These are phyloP conservation scores for Teunomyces lycoperdinae DNA, from an alignment of 805 yeast species.

Conservation along the genomic window DNA sequence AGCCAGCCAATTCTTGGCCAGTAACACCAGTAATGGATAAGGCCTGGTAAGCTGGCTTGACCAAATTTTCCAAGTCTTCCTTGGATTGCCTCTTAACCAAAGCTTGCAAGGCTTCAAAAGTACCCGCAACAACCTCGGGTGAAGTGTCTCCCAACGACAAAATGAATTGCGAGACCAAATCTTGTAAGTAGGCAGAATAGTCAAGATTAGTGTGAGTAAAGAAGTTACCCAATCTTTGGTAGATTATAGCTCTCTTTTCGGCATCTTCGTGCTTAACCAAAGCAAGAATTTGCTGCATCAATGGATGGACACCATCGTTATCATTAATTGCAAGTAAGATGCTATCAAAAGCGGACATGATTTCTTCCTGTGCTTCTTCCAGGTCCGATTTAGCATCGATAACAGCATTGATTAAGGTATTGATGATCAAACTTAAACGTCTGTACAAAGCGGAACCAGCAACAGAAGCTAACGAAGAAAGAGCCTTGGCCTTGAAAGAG, in stretches of 20 bases:
- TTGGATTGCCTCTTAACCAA: constrained; percentile 72
- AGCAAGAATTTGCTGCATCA: constrained; percentile 75
- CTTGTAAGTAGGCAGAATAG: constrained; percentile 68
- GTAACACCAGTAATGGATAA: constrained; percentile 60
- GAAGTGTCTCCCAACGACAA: constrained; percentile 70
- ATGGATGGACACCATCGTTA: constrained; percentile 78
- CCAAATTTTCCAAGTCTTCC: constrained; percentile 71
- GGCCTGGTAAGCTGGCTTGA: constrained; percentile 77
- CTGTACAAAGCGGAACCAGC: constrained; percentile 81
- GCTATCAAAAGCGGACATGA: constrained; percentile 58
- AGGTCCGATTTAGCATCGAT: constrained; percentile 36
- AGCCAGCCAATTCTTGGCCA: constrained; percentile 70
- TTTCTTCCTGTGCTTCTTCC: constrained; percentile 38
- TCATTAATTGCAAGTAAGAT: constrained; percentile 72
- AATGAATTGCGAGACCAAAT: constrained; percentile 70
- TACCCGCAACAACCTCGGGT: constrained; percentile 57
- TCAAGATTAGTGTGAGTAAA: constrained; percentile 66
- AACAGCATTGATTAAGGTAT: constrained; percentile 64
- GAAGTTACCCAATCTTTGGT: constrained; percentile 66
- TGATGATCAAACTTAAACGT: constrained; percentile 70
- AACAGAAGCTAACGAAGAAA: constrained; percentile 83
- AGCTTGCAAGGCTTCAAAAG: constrained; percentile 61
- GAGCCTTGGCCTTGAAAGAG: constrained; percentile 78
- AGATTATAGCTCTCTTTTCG: constrained; percentile 59
- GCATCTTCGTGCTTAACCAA: constrained; percentile 75